Percentiles rank a stretch among this genome's conserved stretches.
Evolutionary conservation across 106 monocot genomes (phyloP).

Genomic region (Acorus calamus): DNA sequence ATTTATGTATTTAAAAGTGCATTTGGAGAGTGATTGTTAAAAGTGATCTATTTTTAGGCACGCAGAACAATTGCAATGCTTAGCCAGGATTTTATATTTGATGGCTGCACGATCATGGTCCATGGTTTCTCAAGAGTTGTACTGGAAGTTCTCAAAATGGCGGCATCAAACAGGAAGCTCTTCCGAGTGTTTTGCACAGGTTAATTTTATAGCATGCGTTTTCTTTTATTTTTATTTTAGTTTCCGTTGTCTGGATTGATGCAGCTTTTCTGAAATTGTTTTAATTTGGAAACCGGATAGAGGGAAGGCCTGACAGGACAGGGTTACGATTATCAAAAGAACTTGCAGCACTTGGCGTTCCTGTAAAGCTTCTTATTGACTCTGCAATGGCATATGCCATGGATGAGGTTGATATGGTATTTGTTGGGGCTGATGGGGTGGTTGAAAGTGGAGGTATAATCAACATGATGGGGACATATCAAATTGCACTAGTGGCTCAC

Average conservation of each 20-base stretch:
- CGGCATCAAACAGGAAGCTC: slow-evolving; percentile 70
- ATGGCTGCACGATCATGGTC: slow-evolving; percentile 87
- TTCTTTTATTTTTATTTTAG: not conserved
- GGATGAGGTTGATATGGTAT: slow-evolving; percentile 94
- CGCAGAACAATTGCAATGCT: slow-evolving; percentile 89
- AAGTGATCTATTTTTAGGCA: slow-evolving; percentile 33
- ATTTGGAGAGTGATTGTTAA: too few species aligned
- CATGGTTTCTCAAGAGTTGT: slow-evolving; percentile 96
- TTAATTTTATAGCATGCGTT: slow-evolving; percentile 1
- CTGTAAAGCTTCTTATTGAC: slow-evolving; percentile 81
- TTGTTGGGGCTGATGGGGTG: slow-evolving; percentile 90
- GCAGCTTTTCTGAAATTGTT: not conserved
- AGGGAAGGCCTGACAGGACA: slow-evolving; percentile 93
- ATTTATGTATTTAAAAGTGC: too few species aligned
- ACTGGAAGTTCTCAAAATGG: slow-evolving; percentile 76
- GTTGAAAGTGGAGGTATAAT: slow-evolving; percentile 95
- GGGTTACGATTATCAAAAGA: slow-evolving; percentile 74
- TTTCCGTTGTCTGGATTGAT: not conserved
- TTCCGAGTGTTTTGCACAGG: slow-evolving; percentile 93
- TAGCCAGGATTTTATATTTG: slow-evolving; percentile 85
- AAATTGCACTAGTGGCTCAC: slow-evolving; percentile 83
- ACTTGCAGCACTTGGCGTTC: slow-evolving; percentile 54
- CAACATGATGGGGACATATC: slow-evolving; percentile 99
- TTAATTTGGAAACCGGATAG: slow-evolving; percentile 11
- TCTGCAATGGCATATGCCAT: slow-evolving; percentile 87